These are phyloP conservation scores for Leptographium galeiforme DNA, from an alignment of 2,329 filamentous ascomycete species.

Conservation along the genomic window DNA sequence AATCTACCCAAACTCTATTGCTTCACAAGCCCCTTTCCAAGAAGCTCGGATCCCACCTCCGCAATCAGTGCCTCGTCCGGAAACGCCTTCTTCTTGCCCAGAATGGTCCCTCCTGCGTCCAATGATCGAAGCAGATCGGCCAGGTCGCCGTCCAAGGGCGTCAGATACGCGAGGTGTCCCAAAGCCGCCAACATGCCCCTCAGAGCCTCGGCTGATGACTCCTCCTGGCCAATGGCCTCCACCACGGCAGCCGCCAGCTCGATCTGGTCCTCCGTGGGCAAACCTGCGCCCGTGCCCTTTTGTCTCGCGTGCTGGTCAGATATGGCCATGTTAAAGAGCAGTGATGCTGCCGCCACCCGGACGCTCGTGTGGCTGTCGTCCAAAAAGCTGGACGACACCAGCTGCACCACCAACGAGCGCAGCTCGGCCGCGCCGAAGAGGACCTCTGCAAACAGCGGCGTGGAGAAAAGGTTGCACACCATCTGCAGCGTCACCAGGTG, in stretches of 20 bases:
- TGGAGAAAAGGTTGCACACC: conserved; percentile 72
- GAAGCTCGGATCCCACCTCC: conserved; percentile 38
- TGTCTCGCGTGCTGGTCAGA: conserved; percentile 40
- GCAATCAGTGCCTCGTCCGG: conserved; percentile 42
- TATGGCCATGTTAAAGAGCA: conserved; percentile 71
- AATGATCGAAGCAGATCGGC: conserved; percentile 65
- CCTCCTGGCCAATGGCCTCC: conserved; percentile 53
- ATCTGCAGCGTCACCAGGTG: conserved; percentile 75
- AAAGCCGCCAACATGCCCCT: conserved; percentile 65
- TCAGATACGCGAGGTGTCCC: conserved; percentile 62
- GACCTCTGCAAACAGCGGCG: conserved; percentile 54
- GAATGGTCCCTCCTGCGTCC: conserved; percentile 55
- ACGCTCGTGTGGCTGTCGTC: conserved; percentile 62
- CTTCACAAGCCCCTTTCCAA: conserved; percentile 32
- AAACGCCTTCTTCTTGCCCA: conserved; percentile 42
- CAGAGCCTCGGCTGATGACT: conserved; percentile 54
- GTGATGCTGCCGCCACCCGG: conserved; percentile 66
- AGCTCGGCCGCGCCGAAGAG: conserved; percentile 40
- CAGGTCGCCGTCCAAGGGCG: conserved; percentile 58
- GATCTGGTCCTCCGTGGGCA: conserved; percentile 60
- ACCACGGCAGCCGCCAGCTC: conserved; percentile 71
- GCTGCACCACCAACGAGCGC: conserved; percentile 45
- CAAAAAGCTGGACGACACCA: conserved; percentile 67
- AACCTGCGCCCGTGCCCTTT: conserved; percentile 1
- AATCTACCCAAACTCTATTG: not conserved